Evolutionary conservation across 1,284 basidiomycete genomes (phyloP), one percentile per base, ranked within the genome.

Genomic region (Inonotus obliquus): DNA sequence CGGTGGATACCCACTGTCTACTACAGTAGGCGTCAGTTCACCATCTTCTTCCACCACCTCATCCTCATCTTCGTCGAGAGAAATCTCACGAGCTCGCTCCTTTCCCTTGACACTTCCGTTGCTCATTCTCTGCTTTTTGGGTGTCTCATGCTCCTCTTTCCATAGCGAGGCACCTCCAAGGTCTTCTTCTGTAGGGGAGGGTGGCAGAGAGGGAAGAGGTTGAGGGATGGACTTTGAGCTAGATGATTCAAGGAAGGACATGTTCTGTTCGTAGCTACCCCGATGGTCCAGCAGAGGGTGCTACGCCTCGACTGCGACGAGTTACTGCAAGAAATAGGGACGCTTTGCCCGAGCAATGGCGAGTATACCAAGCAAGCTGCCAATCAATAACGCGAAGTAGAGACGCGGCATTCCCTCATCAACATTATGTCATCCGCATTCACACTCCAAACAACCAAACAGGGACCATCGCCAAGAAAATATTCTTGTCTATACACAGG

Each of bases 1-100:
- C 4, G 90, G 89, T 1, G 89, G 88, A 67, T 91, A 91, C 25
- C 67, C 69, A 57, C 32, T 61, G 51, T 59, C 59, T 14, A 56
- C 59, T 14, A 56, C 23, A 3, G 52, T 25, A 44, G 47, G 60
- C 59, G 53, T 53, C 67, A 64, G 69, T 69, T 62, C 73, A 11
- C 73, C 72, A 11, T 74, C 69, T 25, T 67, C 74, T 39, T 73
- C 69, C 4, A 65, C 69, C 4, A 65, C 72, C 68, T 35, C 27
- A 9, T n/a, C 35, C 32, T 52, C 51, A 0, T 66, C 64, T 0
- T 69, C 69, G 5, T 67, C 69, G 14, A 41, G 51, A 11, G 55
- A 35, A 14, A 59, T 49, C 56, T 60, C 56, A 19, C 60, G 54
- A 23, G 54, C 60, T 51, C 61, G 57, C 29, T 60, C 63, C 56